Percentiles rank a stretch among this genome's conserved stretches.
These are phyloP conservation scores for Suhomyces vadensis DNA, from an alignment of 805 yeast species.

Conservation along the genomic window DNA sequence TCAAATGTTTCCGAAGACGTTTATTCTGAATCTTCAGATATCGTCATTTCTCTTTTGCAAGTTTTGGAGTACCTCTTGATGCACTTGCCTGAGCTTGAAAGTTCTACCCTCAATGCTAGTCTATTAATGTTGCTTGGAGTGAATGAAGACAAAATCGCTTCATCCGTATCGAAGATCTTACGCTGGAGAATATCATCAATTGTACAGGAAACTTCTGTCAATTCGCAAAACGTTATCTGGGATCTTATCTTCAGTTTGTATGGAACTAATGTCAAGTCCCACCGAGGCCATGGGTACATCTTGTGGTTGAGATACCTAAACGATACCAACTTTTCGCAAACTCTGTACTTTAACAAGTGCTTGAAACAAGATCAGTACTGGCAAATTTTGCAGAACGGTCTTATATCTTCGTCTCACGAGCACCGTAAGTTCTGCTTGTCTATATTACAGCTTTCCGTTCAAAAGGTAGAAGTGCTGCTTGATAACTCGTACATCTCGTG, in stretches of 20 bases:
- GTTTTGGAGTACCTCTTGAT: constrained; percentile 41
- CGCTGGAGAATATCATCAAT: constrained; percentile 53
- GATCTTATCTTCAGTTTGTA: constrained; percentile 39
- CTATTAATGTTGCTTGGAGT: constrained; percentile 36
- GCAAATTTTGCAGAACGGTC: constrained; percentile 55
- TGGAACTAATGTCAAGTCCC: constrained; percentile 21
- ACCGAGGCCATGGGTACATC: constrained; percentile 46
- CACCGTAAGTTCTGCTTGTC: constrained; percentile 68
- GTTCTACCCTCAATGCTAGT: constrained; percentile 11
- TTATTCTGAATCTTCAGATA: constrained; percentile 12
- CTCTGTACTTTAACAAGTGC: constrained; percentile 27
- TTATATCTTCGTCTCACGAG: constrained; percentile 60
- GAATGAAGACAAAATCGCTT: constrained; percentile 39
- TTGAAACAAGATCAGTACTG: constrained; percentile 42
- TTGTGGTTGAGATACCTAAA: constrained; percentile 58
- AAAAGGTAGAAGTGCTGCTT: constrained; percentile 38
- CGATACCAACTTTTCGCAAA: constrained; percentile 15
- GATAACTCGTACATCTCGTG: constrained; percentile 43
- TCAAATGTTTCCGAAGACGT: constrained; percentile 2
- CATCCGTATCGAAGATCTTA: constrained; percentile 39
- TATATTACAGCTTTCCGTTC: constrained; percentile 61
- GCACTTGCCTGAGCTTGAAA: constrained; percentile 11
- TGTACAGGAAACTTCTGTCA: constrained; percentile 5
- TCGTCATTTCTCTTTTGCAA: constrained; percentile 25
- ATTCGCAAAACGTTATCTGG: constrained; percentile 43